Evolutionary conservation across 116 monocot genomes (phyloP).

Genomic region (Zostera marina): DNA sequence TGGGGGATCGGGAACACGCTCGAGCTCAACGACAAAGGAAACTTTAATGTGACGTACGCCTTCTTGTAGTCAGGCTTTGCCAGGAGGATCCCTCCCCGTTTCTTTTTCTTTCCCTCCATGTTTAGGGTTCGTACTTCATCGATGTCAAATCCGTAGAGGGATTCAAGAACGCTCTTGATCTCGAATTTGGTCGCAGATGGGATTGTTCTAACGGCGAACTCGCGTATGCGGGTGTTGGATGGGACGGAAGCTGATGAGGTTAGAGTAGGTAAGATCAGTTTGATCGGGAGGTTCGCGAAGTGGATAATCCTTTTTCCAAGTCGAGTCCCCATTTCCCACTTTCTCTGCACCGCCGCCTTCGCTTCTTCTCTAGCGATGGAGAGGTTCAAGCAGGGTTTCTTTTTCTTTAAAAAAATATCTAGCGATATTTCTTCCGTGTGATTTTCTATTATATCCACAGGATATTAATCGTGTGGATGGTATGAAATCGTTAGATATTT

Average conservation of each 20-base stretch:
- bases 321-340: slow-evolving; percentile 50
- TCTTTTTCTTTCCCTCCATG: slow-evolving; percentile 96
- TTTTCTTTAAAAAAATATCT: too few relatives aligned
- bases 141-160: slow-evolving; percentile 89
- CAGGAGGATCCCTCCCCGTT: slow-evolving; percentile 50
- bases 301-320: slow-evolving; percentile 77
- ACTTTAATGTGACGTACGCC: slow-evolving; percentile 76
- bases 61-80: slow-evolving; percentile 97
- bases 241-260: not conserved
- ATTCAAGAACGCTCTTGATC: slow-evolving; percentile 88
- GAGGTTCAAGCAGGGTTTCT: too few relatives aligned
- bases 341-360: not conserved
- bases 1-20: slow-evolving; percentile 55
- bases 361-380: too few relatives aligned
- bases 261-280: slow-evolving; percentile 46
- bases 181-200: slow-evolving; percentile 97
- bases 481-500: too few relatives aligned
- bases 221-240: slow-evolving; percentile 30
- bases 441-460: too few relatives aligned
- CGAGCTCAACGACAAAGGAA: slow-evolving; percentile 51
- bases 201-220: slow-evolving; percentile 83
- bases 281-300: slow-evolving; percentile 90
- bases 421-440: too few relatives aligned
- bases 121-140: slow-evolving; percentile 87
- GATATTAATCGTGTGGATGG: too few relatives aligned